phyloP scores from a whole-genome alignment of 495 filamentous ascomycete genomes.

The Podospora pseudocomata region DNA sequence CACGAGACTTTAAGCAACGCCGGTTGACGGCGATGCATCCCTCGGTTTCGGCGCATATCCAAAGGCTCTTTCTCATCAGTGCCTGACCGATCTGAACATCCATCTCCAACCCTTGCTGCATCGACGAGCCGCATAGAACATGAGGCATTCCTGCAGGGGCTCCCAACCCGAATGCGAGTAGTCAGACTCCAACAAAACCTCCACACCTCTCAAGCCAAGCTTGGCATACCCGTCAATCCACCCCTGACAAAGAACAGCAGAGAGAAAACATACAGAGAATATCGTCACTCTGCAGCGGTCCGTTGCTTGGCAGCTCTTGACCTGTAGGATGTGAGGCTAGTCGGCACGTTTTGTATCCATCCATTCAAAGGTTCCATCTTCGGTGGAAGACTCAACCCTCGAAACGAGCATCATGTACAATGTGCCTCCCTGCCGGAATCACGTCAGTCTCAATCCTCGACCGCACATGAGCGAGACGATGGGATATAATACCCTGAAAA shows the following conservation, averaged over 20 bases:
- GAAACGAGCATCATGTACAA: neutral
- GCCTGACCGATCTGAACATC: constrained; percentile 7
- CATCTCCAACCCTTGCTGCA: constrained; percentile 6
- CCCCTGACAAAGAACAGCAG: constrained; percentile 6
- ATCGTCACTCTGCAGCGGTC: constrained; percentile 9
- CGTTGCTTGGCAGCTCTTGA: constrained; percentile 3
- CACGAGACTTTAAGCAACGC: constrained; percentile 8
- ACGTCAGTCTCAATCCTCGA: neutral
- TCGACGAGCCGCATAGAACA: neutral
- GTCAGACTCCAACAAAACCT: neutral
- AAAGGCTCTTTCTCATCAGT: neutral
- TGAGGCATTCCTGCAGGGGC: constrained; percentile 5
- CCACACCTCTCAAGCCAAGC: neutral
- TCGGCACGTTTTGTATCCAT: neutral
- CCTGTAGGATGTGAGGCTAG: neutral
- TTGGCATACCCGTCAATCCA: neutral
- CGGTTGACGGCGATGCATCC: neutral
- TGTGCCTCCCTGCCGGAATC: neutral
- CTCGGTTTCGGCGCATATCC: neutral
- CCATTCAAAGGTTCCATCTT: neutral
- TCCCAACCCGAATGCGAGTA: constrained; percentile 1
- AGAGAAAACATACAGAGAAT: neutral
- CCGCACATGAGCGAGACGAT: neutral
- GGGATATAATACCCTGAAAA: neutral
- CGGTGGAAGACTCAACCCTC: neutral